phyloP scores from a whole-genome alignment of 768 basidiomycete genomes.

The Lentinula boryana region DNA sequence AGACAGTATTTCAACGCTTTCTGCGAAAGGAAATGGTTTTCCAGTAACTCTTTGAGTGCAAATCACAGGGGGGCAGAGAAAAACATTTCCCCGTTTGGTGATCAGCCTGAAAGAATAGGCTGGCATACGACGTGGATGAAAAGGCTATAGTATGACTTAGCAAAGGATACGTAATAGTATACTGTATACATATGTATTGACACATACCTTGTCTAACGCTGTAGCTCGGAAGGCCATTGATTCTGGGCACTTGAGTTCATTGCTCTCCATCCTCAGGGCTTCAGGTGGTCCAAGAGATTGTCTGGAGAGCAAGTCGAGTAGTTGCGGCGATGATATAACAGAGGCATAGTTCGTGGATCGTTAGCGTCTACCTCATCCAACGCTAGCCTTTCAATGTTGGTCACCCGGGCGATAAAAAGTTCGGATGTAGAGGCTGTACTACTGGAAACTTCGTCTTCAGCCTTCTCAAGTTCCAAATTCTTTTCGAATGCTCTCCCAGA shows the following conservation, averaged over 20 bases:
- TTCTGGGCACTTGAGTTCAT: neutral
- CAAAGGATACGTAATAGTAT: no score
- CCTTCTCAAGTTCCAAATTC: neutral
- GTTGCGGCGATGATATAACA: slow-evolving; percentile 3
- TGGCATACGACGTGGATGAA: no score
- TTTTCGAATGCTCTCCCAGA: slow-evolving; percentile 19
- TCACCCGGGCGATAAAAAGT: slow-evolving; percentile 78
- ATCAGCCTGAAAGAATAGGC: no score
- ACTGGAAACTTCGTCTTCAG: slow-evolving; percentile 1
- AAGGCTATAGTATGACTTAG: no score
- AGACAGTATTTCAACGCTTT: no score
- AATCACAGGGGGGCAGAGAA: no score
- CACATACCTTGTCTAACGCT: neutral
- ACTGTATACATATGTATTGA: neutral
- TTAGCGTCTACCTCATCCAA: neutral
- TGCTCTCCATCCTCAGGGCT: neutral
- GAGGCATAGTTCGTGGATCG: neutral
- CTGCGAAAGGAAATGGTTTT: no score
- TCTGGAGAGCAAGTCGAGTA: slow-evolving; percentile 1
- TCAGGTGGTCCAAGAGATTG: neutral
- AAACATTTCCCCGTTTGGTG: no score
- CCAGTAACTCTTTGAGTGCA: no score
- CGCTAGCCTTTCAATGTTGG: slow-evolving; percentile 34
- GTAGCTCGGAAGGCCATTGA: neutral
- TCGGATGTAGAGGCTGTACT: slow-evolving; percentile 41